A percentile compares a stretch with the other conserved stretches of the same genome.
phyloP scores from a whole-genome alignment of 495 filamentous ascomycete genomes.

The Cairneyella variabilis region DNA sequence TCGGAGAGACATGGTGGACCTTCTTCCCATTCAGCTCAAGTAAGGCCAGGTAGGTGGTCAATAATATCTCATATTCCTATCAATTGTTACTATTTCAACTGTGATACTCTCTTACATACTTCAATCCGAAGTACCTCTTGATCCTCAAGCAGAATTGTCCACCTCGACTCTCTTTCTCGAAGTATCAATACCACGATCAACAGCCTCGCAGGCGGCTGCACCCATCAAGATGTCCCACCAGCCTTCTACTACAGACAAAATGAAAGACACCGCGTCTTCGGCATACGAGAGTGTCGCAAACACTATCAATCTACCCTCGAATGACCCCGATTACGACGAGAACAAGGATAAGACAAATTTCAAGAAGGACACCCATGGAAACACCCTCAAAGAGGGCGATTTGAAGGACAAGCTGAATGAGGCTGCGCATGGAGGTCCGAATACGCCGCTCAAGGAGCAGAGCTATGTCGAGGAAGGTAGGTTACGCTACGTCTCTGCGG shows the following conservation, averaged over 20 bases:
- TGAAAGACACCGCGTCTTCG: constrained; percentile 5
- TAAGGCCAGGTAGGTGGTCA: too few relatives aligned
- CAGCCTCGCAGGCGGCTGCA: too few relatives aligned
- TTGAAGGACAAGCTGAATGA: constrained; percentile 19
- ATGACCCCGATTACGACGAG: background rate
- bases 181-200: too few relatives aligned
- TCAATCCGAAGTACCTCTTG: too few relatives aligned
- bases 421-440: constrained; percentile 7
- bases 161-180: too few relatives aligned
- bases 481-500: background rate
- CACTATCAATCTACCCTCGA: background rate
- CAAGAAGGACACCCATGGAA: constrained; percentile 15
- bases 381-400: constrained; percentile 18
- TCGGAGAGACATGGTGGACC: too few relatives aligned
- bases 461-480: constrained; percentile 19
- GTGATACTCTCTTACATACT: too few relatives aligned
- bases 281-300: background rate
- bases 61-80: too few relatives aligned
- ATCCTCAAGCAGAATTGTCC: too few relatives aligned
- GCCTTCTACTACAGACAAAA: constrained; percentile 8
- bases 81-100: too few relatives aligned
- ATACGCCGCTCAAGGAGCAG: background rate
- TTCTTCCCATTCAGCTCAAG: too few relatives aligned
- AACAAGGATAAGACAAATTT: constrained; percentile 15
- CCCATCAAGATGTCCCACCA: constrained; percentile 21